These are phyloP conservation scores for Botrytis elliptica DNA, from an alignment of 2,329 filamentous ascomycete species.

Conservation along the genomic window DNA sequence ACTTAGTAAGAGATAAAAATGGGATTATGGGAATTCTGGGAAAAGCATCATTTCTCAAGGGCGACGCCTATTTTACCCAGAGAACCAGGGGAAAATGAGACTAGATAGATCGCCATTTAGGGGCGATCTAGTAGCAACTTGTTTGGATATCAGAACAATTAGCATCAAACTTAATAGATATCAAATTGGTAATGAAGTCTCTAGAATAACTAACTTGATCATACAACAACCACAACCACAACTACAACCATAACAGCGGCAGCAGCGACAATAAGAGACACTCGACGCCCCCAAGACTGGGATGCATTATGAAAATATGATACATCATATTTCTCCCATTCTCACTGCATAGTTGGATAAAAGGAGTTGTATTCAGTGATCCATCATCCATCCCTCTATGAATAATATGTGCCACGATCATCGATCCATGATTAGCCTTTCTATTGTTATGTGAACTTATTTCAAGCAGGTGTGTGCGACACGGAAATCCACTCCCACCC, in stretches of 20 bases:
- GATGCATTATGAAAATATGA: not conserved
- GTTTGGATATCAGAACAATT: not conserved
- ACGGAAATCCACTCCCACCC: not conserved
- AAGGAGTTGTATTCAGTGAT: not conserved
- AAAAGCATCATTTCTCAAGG: slow-evolving; percentile 16
- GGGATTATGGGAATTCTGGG: slow-evolving; percentile 14
- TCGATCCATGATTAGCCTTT: not conserved
- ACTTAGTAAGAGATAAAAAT: slow-evolving; percentile 15
- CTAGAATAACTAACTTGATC: not conserved
- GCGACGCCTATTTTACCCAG: slow-evolving; percentile 12
- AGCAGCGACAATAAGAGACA: not conserved
- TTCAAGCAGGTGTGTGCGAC: not conserved
- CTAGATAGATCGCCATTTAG: slow-evolving; percentile 22
- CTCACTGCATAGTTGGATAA: slow-evolving; percentile 17
- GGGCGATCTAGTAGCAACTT: slow-evolving; percentile 19
- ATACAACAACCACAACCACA: not conserved
- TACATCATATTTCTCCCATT: slow-evolving; percentile 5
- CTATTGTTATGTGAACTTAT: not conserved
- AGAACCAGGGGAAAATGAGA: slow-evolving; percentile 17
- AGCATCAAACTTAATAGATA: not conserved
- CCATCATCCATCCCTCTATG: not conserved
- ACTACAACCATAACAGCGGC: not conserved
- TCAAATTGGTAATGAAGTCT: not conserved
- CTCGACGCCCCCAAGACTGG: not conserved
- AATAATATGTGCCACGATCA: slow-evolving; percentile 9